Percentiles rank a stretch among this genome's conserved stretches.
phyloP scores from a whole-genome alignment of 2,329 filamentous ascomycete species.

The Penicillium concentricum region DNA sequence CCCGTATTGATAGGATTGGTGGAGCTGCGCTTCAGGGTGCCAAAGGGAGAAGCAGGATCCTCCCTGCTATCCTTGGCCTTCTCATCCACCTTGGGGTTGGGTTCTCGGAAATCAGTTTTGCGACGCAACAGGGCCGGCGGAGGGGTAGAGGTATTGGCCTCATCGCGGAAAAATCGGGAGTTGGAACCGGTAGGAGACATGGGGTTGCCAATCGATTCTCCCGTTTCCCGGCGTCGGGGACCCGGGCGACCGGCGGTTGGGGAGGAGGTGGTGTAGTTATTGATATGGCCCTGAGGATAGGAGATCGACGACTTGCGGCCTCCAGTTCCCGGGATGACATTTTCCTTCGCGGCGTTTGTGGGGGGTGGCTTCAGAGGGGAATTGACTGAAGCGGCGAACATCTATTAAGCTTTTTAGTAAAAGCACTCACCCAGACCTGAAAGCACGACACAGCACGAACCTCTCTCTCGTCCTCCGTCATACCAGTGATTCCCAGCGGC shows the following conservation, averaged over 20 bases:
- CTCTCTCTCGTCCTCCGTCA: constrained; percentile 68
- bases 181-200: constrained; percentile 48
- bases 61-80: constrained; percentile 49
- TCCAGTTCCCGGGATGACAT: constrained; percentile 40
- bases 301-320: constrained; percentile 81
- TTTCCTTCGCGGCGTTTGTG: constrained; percentile 63
- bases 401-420: constrained; percentile 49
- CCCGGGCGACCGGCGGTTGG: constrained; percentile 72
- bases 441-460: constrained; percentile 41
- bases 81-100: constrained; percentile 47
- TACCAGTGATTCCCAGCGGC: constrained; percentile 70
- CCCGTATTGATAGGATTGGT: constrained; percentile 55
- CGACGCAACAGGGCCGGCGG: constrained; percentile 61
- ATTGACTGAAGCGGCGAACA: constrained; percentile 85
- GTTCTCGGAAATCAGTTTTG: constrained; percentile 61
- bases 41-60: constrained; percentile 50
- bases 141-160: constrained; percentile 59
- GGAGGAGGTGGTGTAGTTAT: constrained; percentile 68
- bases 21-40: constrained; percentile 56
- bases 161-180: constrained; percentile 48
- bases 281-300: constrained; percentile 58
- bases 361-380: constrained; percentile 85
- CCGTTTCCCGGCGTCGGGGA: constrained; percentile 80
- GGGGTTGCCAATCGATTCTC: constrained; percentile 60
- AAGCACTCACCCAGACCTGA: background rate